Evolutionary conservation across 176 grass and related monocot genomes (phyloP).

Genomic region (Triticum timopheevii): DNA sequence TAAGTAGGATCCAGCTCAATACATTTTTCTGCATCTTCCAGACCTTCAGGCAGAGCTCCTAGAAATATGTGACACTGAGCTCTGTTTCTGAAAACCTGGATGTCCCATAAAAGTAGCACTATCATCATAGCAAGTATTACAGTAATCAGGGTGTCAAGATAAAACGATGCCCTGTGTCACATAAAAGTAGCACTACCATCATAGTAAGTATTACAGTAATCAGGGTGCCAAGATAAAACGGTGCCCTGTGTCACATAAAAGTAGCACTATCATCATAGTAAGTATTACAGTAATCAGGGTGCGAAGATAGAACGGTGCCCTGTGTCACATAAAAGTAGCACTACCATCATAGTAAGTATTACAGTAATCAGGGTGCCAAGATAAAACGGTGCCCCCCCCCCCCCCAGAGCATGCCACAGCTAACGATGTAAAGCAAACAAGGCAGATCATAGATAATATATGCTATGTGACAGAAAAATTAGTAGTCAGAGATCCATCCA

Average conservation of each 20-base stretch:
- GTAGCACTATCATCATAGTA: neutral
- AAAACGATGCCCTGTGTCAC: neutral
- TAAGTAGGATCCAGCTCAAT: constrained; percentile 55
- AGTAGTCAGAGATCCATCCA: neutral
- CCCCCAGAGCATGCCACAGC: neutral
- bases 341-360: too few relatives aligned
- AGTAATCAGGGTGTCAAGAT: neutral
- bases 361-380: too few relatives aligned
- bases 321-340: neutral
- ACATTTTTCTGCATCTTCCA: constrained; percentile 55
- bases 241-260: neutral
- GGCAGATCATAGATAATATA: neutral
- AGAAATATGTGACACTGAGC: constrained; percentile 51
- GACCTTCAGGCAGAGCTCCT: constrained; percentile 42
- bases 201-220: neutral
- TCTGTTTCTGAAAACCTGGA: constrained; percentile 45
- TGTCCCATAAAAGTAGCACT: neutral
- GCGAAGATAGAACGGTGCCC: neutral
- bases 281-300: neutral
- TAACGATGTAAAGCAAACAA: neutral
- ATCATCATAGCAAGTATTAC: neutral
- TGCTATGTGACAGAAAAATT: neutral
- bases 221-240: neutral
- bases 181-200: neutral
- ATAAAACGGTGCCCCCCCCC: too few relatives aligned